Conservation (phyloP, 257 asterid genomes). For the Verbascum thapsus region DNA sequence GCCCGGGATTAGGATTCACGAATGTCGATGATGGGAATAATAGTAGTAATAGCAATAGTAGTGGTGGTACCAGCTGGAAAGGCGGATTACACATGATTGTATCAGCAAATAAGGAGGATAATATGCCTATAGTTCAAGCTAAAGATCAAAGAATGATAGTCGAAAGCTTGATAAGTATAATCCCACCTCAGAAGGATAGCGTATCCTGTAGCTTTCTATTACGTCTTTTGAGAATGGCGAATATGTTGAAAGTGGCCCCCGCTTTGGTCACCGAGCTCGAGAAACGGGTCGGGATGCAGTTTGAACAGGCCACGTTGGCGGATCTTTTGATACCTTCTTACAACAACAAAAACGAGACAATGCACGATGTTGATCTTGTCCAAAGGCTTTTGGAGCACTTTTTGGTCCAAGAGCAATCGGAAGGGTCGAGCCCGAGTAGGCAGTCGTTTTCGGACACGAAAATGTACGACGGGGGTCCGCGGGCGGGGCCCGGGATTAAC, state of each 20-base stretch:
- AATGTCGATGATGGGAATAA: slow-evolving; percentile 38
- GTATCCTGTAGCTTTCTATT: slow-evolving; percentile 90
- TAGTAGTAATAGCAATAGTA: slow-evolving; percentile 32
- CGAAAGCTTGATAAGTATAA: slow-evolving; percentile 88
- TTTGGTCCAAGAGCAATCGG: slow-evolving; percentile 83
- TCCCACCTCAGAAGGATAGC: slow-evolving; percentile 84
- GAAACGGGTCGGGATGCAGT: slow-evolving; percentile 92
- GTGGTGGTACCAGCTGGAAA: slow-evolving; percentile 60
- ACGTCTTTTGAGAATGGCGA: slow-evolving; percentile 69
- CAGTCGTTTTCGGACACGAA: slow-evolving; percentile 56
- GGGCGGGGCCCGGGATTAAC: slow-evolving; percentile 48
- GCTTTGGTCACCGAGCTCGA: slow-evolving; percentile 91
- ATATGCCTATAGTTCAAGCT: slow-evolving; percentile 46
- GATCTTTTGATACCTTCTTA: slow-evolving; percentile 82
- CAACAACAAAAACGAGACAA: slow-evolving; percentile 59
- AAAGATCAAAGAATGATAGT: slow-evolving; percentile 84
- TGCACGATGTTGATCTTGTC: slow-evolving; percentile 81
- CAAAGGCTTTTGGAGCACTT: slow-evolving; percentile 96
- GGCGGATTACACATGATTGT: slow-evolving; percentile 86
- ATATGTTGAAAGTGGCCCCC: slow-evolving; percentile 79
- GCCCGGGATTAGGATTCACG: slow-evolving; percentile 26
- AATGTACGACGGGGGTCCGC: slow-evolving; percentile 49
- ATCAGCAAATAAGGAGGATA: slow-evolving; percentile 56
- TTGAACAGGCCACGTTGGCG: slow-evolving; percentile 76
- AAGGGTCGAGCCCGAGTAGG: slow-evolving; percentile 66